Base-by-base conservation (phyloP, 2,329 filamentous ascomycete species). In the Fonsecaea multimorphosa region DNA sequence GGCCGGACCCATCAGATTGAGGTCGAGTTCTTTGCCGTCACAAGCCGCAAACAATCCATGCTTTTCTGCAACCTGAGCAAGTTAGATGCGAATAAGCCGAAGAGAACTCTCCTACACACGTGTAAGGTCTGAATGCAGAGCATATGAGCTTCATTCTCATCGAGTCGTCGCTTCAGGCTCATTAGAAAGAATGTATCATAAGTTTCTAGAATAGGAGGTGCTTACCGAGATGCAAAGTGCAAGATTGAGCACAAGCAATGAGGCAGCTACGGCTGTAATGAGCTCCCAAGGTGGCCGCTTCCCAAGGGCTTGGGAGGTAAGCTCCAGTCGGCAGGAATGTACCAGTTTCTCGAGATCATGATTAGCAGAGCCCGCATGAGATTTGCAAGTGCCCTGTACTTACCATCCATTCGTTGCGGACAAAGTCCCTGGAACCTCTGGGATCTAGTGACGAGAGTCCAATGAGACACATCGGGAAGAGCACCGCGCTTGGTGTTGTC, bases 401-500 rank as follows among this genome's bases (percentile, higher is more conserved):
- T 22, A 44, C 40, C n/a, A 44, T 44, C 40, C 36, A 22, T 3
- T 44, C 40, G 5, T 19, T 44, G 40, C 53, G 61, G n/a, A 63
- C 52, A 29, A 63, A 58, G 16, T 52, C 34, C 9, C 52, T 32
- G 22, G 54, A 29, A 2, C 61, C 54, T 12, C 22, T 22, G 1
- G 61, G 61, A 16, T 59, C 38, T 19, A 64, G 61, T 12, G 29
- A 27, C 7, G 61, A 64, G 1, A 64, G 44, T 11, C 61, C 61
- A 38, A 64, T 64, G 8, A 64, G 61, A n/a, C 61, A 64, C 34
- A 59, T 64, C 8, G 61, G 61, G 4, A 64, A 36, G 22, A 59
- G 27, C 16, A 64, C 7, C n/a, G 44, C 51, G 40, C 55, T 59
- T 14, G 61, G 61, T 7, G 55, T 59, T 11, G 46, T n/a, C 44